A percentile compares a stretch with the other conserved stretches of the same genome.
Evolutionary conservation across 352 stramenopile genomes (phyloP).

Genomic region (Pythium monospermum): DNA sequence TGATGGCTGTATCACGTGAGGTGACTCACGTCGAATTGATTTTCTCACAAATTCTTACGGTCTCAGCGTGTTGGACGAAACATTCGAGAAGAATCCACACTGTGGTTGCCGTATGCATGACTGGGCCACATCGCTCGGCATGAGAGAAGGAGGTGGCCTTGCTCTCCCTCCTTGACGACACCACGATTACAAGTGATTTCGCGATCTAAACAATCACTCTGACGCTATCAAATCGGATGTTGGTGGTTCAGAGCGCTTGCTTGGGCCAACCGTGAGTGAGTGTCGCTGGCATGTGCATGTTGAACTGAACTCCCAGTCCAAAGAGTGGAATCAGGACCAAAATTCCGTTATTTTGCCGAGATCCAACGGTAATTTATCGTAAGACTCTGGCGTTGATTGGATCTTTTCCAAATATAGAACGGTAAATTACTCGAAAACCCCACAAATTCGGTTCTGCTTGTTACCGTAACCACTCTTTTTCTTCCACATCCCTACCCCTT

Average conservation of each 20-base stretch:
- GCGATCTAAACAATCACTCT: slow-evolving; percentile 25
- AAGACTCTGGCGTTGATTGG: not conserved
- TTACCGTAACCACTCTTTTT: not conserved
- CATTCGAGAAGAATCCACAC: slow-evolving; percentile 26
- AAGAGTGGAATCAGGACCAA: slow-evolving; percentile 21
- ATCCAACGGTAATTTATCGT: slow-evolving; percentile 11
- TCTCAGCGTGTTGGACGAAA: not conserved
- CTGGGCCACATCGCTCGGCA: slow-evolving; percentile 6
- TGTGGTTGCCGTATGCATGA: not conserved
- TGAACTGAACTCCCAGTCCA: slow-evolving; percentile 22
- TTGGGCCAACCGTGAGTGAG: slow-evolving; percentile 2
- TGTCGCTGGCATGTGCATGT: slow-evolving; percentile 19
- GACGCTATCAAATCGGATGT: slow-evolving; percentile 3
- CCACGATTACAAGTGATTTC: slow-evolving; percentile 10
- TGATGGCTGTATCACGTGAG: not conserved
- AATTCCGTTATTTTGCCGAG: slow-evolving; percentile 5
- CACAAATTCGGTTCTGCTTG: not conserved
- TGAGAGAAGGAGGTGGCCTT: not conserved
- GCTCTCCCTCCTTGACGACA: slow-evolving; percentile 6
- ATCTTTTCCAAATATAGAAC: slow-evolving; percentile 6
- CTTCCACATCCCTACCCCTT: not conserved
- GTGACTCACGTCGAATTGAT: not conserved
- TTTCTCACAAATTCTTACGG: slow-evolving; percentile 13
- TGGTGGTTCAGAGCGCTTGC: slow-evolving; percentile 24
- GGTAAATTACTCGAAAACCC: not conserved